Percentiles rank a stretch among this genome's conserved stretches.
These are phyloP conservation scores for Xylaria sp. DNA, from an alignment of 2,329 filamentous ascomycete species.

Conservation along the genomic window DNA sequence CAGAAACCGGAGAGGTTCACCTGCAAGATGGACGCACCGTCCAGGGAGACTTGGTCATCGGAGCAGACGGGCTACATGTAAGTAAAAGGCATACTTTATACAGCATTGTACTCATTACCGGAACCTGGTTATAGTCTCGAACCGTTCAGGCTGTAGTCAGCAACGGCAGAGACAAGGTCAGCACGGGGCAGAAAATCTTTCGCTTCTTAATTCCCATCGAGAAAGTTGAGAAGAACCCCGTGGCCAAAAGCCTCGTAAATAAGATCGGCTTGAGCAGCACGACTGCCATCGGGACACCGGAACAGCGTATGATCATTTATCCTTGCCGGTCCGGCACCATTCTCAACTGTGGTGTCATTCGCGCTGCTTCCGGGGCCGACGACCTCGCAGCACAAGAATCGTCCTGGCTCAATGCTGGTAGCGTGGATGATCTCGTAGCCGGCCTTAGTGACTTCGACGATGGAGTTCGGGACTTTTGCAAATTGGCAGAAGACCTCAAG, in stretches of 20 bases:
- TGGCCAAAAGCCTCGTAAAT: constrained; percentile 4
- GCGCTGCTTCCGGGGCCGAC: neutral
- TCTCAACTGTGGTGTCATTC: constrained; percentile 13
- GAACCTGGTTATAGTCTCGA: neutral
- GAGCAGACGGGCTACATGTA: constrained; percentile 26
- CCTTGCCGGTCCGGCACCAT: constrained; percentile 22
- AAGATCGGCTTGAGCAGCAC: constrained; percentile 2
- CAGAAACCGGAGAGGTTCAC: constrained; percentile 22
- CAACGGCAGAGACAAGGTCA: constrained; percentile 17
- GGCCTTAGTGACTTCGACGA: neutral
- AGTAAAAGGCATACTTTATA: neutral
- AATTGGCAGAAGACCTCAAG: constrained; percentile 24
- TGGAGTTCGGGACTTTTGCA: neutral
- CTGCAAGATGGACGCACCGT: constrained; percentile 15
- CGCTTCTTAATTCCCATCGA: constrained; percentile 20
- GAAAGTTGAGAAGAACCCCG: constrained; percentile 1
- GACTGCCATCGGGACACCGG: neutral
- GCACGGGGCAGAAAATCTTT: constrained; percentile 14
- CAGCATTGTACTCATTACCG: neutral
- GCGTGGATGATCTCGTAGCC: constrained; percentile 5
- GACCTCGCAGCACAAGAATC: neutral
- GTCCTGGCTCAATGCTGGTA: constrained; percentile 17
- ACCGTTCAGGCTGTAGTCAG: constrained; percentile 8
- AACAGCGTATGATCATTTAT: constrained; percentile 11
- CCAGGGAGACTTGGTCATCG: constrained; percentile 20